Percentiles rank a stretch among this genome's conserved stretches.
These are phyloP conservation scores for Yarrowia deformans DNA, from an alignment of 805 yeast genomes.

Conservation along the genomic window DNA sequence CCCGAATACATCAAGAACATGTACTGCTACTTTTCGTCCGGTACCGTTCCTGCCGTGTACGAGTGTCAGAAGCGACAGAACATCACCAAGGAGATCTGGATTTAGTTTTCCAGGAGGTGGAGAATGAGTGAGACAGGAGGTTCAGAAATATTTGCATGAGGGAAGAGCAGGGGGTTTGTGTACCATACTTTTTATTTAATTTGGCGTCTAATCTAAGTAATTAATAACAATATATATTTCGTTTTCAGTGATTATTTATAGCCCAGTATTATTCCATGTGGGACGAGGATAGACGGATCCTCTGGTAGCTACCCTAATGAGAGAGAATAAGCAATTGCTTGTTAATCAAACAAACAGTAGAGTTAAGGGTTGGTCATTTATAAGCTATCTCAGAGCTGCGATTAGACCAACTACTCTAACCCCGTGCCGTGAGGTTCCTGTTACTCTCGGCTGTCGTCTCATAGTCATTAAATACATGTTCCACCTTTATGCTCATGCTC, in stretches of 20 bases:
- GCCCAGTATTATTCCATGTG: not conserved
- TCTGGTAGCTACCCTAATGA: not conserved
- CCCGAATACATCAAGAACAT: conserved; percentile 50
- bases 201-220: not conserved
- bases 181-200: not conserved
- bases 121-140: not conserved
- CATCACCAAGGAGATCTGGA: conserved; percentile 35
- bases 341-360: too few species aligned
- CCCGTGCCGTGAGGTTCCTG: not conserved
- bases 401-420: too few species aligned
- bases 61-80: conserved; percentile 42
- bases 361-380: too few species aligned
- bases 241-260: not conserved
- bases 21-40: conserved; percentile 52
- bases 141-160: conserved; percentile 4
- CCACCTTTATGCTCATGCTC: conserved; percentile 33
- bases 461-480: conserved; percentile 27
- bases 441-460: conserved; percentile 5
- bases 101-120: not conserved
- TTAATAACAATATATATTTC: conserved; percentile 2
- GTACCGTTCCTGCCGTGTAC: conserved; percentile 46
- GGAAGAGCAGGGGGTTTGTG: not conserved
- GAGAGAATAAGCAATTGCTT: too few species aligned
- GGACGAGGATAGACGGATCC: not conserved
- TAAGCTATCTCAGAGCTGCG: too few species aligned